Evolutionary conservation across 139 green algal species (phyloP), one percentile per base, ranked within the genome.

Genomic region (Desmodesmus armatus): DNA sequence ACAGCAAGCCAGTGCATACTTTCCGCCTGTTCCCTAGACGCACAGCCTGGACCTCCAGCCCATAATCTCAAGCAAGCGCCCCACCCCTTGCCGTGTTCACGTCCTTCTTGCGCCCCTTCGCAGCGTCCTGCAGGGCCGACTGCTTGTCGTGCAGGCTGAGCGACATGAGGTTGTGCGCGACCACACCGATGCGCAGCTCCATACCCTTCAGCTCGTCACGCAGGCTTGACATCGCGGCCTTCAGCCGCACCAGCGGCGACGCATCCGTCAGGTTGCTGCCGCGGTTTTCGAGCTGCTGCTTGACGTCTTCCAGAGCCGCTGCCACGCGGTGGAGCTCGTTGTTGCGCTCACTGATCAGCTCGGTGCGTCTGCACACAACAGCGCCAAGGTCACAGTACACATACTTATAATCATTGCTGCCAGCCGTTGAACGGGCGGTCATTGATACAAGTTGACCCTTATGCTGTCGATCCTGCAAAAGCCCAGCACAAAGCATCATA

Each of bases 231-330:
- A 97, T 97, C 35, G 94, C 95, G 13, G 89, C 81, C 70, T 94
- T 93, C 53, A 97, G 93, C 51, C 91, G 90, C 41, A 93, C 90
- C 53, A 97, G 83, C 0, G 94, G 94, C 4, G 91, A 94, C 0
- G 92, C 91, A 84, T 98, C 93, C 9, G 88, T 86, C 44, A 98
- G 95, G 91, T 91, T 96, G 88, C 84, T 92, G 58, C 94, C 94
- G 27, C 90, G 87, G 87, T 95, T 91, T n/a, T 96, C 91, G 83
- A 96, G 90, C 79, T 93, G 70, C 31, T 63, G 79, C 85, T 94
- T 92, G 47, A 91, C 88, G n/a, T 94, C 90, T 33, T 92, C 89
- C 71, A 97, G 87, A 58, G 94, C 90, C 87, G 95, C 83, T 2
- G 51, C 89, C 47, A 91, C 89, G 4, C 89, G 87, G 78, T 92